Percentiles rank a stretch among this genome's conserved stretches.
Conservation (phyloP, 176 grass and related monocot species). For the Tillandsia leiboldiana region DNA sequence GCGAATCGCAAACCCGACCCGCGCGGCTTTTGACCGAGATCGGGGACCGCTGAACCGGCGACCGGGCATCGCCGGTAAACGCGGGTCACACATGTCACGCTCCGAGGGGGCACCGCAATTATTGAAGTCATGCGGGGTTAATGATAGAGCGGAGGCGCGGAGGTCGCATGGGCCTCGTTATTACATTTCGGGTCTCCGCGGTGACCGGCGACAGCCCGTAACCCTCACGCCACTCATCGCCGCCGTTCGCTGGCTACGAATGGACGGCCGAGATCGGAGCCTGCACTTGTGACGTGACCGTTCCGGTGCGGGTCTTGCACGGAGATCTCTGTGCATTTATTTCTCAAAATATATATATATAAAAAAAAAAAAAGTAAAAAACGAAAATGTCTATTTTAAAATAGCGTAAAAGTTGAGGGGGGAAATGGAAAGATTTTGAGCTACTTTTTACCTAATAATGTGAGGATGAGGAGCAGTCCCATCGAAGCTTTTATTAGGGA, state of each 20-base stretch:
- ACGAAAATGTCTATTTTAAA: no score
- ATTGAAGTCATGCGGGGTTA: background rate
- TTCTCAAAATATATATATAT: no score
- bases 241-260: background rate
- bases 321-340: background rate
- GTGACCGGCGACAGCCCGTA: background rate
- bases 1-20: background rate
- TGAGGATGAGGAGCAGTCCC: background rate
- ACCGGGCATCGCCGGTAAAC: background rate
- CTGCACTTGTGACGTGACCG: background rate
- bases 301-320: background rate
- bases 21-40: background rate
- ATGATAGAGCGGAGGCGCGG: background rate
- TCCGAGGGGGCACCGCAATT: background rate
- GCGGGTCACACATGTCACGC: background rate
- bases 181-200: background rate
- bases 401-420: no score
- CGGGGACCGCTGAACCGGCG: background rate
- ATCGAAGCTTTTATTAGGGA: background rate
- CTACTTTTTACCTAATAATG: background rate
- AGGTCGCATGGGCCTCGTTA: background rate
- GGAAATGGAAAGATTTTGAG: no score
- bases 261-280: background rate
- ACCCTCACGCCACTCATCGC: background rate
- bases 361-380: no score